Base-by-base conservation (phyloP, 768 basidiomycete genomes). In the Auricularia heimuer region DNA sequence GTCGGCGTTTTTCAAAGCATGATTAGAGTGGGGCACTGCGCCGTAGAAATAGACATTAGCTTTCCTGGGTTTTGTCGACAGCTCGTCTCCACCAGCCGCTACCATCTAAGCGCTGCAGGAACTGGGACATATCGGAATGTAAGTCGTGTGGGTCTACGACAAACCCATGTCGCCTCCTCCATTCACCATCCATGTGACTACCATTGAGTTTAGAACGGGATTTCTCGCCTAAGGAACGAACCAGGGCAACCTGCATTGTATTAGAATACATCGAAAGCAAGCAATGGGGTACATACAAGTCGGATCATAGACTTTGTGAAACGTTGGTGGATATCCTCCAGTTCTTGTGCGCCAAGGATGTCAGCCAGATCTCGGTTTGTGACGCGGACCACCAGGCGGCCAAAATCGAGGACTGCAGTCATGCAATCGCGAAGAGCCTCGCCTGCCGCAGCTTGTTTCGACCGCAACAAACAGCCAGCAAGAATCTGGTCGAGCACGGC, bases 401-500 rank as follows among this genome's bases (percentile, higher is more conserved):
- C 82, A 67, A 89, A 82, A 63, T 89, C 85, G 56, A 93, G 77
- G 3, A 91, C 79, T 44, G 84, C 71, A 70, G 89, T 86, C 66
- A 92, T 75, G 36, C 81, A 79, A 33, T 81, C 80, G 16, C 85
- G 81, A 33, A 93, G 77, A 37, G 86, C 74, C 68, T 90, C 89
- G 0, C 86, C 84, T 1, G 83, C 84, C 6, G 80, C 78, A 68
- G 82, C 79, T 73, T 94, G 91, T 2, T 81, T 79, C 0, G 88
- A 85, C 51, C 88, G 78, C 60, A 93, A 73, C 33, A 92, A 77
- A 71, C 90, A 92, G 14, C 89, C 87, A 64, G 81, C 86, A 54
- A 94, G 81, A 12, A 94, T 85, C 65, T 88, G 82, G 69, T 94
- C 88, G 70, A 94, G 73, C 54, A 91, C 73, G 3, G 72, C 73